These are phyloP conservation scores for Melanomma pulvis-pyrius DNA, from an alignment of 495 filamentous ascomycete genomes.

Conservation along the genomic window DNA sequence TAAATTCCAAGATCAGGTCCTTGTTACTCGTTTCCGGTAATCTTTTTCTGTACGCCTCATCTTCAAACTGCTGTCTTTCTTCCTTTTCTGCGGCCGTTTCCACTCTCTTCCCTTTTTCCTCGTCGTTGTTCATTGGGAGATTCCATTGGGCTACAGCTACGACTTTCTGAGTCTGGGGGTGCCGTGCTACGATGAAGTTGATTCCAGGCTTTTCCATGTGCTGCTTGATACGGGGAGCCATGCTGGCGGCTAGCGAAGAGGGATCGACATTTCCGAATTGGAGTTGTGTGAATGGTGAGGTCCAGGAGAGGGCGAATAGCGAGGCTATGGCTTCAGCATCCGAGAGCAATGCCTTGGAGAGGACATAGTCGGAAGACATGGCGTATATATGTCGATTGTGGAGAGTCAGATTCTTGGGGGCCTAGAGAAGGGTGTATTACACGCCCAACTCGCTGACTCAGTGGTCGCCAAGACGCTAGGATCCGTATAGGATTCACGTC, in stretches of 20 bases:
- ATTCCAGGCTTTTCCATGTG: slow-evolving; percentile 13
- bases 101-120: background rate
- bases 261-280: slow-evolving; percentile 31
- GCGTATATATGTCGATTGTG: background rate
- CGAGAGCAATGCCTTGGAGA: background rate
- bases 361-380: background rate
- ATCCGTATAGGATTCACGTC: too few relatives aligned
- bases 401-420: too few relatives aligned
- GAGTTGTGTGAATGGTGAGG: slow-evolving; percentile 28
- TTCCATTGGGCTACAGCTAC: slow-evolving; percentile 31
- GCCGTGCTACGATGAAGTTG: slow-evolving; percentile 5
- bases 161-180: slow-evolving; percentile 7
- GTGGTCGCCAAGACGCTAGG: too few relatives aligned
- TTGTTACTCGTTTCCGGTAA: slow-evolving; percentile 33
- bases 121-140: slow-evolving; percentile 3
- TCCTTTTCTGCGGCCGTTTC: slow-evolving; percentile 19
- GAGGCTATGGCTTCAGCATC: slow-evolving; percentile 27
- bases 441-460: too few relatives aligned
- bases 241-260: slow-evolving; percentile 4
- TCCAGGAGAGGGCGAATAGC: slow-evolving; percentile 31
- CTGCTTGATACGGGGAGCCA: slow-evolving; percentile 25
- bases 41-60: slow-evolving; percentile 21
- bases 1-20: slow-evolving; percentile 32
- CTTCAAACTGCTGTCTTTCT: slow-evolving; percentile 27
- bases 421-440: too few relatives aligned